phyloP scores from a whole-genome alignment of 108 stramenopile genomes.

The Cyclotella baltica region DNA sequence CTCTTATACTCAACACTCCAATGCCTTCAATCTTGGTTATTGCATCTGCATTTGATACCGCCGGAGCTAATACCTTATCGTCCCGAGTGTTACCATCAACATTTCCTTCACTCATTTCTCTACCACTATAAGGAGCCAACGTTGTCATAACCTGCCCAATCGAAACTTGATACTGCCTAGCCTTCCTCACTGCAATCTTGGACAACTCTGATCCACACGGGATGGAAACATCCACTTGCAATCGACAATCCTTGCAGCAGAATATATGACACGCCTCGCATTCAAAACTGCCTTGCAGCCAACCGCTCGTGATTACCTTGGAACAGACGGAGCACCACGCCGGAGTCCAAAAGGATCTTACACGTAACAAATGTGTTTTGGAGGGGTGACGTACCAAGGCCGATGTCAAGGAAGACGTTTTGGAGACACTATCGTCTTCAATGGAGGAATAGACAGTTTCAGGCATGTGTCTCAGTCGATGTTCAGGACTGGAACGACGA shows the following conservation, averaged over 20 bases:
- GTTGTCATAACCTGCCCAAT: constrained; percentile 62
- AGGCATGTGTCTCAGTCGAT: constrained; percentile 4
- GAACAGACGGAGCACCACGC: constrained; percentile 66
- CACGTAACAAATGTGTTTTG: constrained; percentile 71
- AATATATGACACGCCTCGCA: constrained; percentile 81
- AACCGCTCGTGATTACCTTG: constrained; percentile 57
- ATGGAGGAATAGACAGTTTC: constrained; percentile 32
- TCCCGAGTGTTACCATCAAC: too few species aligned
- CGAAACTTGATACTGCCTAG: constrained; percentile 65
- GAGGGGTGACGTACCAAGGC: constrained; percentile 36
- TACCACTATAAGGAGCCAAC: constrained; percentile 33
- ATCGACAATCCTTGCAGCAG: constrained; percentile 82
- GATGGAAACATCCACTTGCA: constrained; percentile 76
- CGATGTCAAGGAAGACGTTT: constrained; percentile 48
- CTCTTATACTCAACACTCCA: constrained; percentile 61
- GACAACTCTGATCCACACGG: constrained; percentile 80
- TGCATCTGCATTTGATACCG: not conserved
- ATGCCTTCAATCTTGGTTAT: constrained; percentile 53
- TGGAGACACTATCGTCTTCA: constrained; percentile 51
- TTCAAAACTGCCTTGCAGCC: constrained; percentile 59
- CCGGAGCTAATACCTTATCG: too few species aligned
- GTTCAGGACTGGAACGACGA: constrained; percentile 13
- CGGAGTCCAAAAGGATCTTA: constrained; percentile 66
- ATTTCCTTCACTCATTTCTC: not conserved
- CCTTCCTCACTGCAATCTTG: constrained; percentile 54